These are phyloP conservation scores for Didymella lethalis DNA, from an alignment of 2,329 filamentous ascomycete genomes.

Conservation along the genomic window DNA sequence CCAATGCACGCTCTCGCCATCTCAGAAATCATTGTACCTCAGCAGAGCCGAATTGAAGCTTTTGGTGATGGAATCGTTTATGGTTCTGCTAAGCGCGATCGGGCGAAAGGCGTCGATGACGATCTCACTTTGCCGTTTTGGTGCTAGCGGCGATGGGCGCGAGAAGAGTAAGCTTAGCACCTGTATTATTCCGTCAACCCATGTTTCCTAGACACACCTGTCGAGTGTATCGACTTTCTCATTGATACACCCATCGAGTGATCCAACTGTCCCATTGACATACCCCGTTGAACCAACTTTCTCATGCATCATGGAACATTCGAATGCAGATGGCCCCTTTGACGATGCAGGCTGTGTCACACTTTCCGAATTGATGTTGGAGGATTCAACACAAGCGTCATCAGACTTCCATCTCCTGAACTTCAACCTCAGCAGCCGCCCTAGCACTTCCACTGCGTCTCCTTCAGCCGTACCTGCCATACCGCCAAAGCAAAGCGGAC, in stretches of 20 bases:
- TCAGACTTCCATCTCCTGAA: neutral
- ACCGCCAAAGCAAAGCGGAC: constrained; percentile 16
- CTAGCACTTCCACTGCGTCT: neutral
- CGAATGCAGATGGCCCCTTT: neutral
- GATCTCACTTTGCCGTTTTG: neutral
- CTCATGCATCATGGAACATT: neutral
- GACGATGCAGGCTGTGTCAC: neutral
- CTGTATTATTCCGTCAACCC: too few relatives aligned
- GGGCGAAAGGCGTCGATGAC: neutral
- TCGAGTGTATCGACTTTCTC: too few relatives aligned
- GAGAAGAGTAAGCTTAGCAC: neutral
- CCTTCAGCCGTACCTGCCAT: neutral
- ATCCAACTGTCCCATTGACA: neutral
- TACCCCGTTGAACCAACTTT: neutral
- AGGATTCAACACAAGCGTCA: neutral
- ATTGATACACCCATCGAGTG: neutral
- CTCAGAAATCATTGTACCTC: too few relatives aligned
- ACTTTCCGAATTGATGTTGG: neutral
- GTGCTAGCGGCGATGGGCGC: neutral
- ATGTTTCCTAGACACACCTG: too few relatives aligned
- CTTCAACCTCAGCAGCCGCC: neutral
- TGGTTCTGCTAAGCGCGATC: too few relatives aligned
- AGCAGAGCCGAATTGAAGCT: too few relatives aligned
- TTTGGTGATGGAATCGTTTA: too few relatives aligned
- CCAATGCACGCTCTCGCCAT: too few relatives aligned